Base-by-base conservation (phyloP, 2,329 filamentous ascomycete species). In the Aspergillus caelatus region DNA sequence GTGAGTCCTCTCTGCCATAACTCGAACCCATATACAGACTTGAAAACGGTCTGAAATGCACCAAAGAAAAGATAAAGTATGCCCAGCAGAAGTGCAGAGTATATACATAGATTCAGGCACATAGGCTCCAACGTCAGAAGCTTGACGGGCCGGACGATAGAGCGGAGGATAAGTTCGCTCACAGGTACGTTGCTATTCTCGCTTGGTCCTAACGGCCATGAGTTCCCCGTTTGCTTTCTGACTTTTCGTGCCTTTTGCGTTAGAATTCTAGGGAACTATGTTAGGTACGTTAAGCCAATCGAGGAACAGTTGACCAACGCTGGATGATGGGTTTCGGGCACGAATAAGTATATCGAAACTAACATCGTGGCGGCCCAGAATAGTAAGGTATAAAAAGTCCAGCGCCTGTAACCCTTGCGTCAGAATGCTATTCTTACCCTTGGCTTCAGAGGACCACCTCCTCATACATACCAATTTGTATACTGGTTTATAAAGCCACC, bases 21-120 rank as follows among this genome's bases (percentile, higher is more conserved):
- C 59, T 87, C 88, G 80, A 97, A 93, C 21, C 86, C 88, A 75
- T 96, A 90, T 53, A 90, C 88, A 52, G 84, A 85, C 30, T 83
- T 76, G 72, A 97, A 97, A 16, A 97, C 88, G 48, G 96, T 81
- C 5, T 90, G 86, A 71, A 97, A 96, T 0, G 93, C 93, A 23
- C 93, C 93, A 75, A 96, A 96, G 82, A 96, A 96, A 39, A 97
- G 86, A 74, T 97, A 97, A 3, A 97, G 80, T 50, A 96, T 90
- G 6, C 93, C 94, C 8, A 97, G 83, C 16, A 97, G 81, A 60
- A 97, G 87, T 46, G 93, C 92, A 0, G 91, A 92, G 70, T 94
- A 91, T 26, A 95, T 79, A 77, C 93, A 95, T 26, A 97, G 87
- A 68, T 88, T 88, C 62, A 95, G 81, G 64, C 89, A 91, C 92